Percentiles rank a stretch among this genome's conserved stretches.
Conservation (phyloP, 2,329 filamentous ascomycete genomes). For the Penicillium polonicum region DNA sequence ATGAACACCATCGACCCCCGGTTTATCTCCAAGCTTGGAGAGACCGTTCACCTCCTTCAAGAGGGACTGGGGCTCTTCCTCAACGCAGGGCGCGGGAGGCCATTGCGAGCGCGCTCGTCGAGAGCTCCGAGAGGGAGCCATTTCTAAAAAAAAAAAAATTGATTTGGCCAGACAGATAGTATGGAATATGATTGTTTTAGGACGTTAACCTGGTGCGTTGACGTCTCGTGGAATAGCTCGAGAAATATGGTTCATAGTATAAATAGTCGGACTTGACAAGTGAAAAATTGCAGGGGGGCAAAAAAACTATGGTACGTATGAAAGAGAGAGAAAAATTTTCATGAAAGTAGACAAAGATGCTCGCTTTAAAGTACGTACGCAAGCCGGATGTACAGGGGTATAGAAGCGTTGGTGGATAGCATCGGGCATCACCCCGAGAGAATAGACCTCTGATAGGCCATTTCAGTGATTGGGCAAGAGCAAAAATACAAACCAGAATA, state of each 20-base stretch:
- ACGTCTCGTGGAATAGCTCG: constrained; percentile 13
- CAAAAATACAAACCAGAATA: constrained; percentile 17
- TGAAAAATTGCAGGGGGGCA: background rate
- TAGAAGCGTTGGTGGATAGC: constrained; percentile 21
- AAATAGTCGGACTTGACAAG: constrained; percentile 10
- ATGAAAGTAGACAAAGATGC: constrained; percentile 19
- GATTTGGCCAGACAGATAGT: constrained; percentile 12
- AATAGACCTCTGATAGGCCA: constrained; percentile 23
- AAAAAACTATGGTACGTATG: constrained; percentile 5
- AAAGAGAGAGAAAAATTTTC: constrained; percentile 11
- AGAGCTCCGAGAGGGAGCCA: constrained; percentile 23
- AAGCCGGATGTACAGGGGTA: constrained; percentile 14
- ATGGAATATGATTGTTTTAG: constrained; percentile 1
- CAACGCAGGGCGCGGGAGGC: constrained; percentile 47
- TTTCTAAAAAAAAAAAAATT: constrained; percentile 5
- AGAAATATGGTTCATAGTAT: constrained; percentile 23
- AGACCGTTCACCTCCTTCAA: constrained; percentile 41
- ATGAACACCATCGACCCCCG: constrained; percentile 34
- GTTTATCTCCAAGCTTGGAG: constrained; percentile 31
- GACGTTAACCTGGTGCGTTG: constrained; percentile 26
- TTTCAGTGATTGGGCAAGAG: constrained; percentile 21
- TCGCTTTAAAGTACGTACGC: constrained; percentile 13
- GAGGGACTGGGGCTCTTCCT: constrained; percentile 46
- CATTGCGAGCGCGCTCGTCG: constrained; percentile 30
- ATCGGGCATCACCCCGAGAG: constrained; percentile 25